These are phyloP conservation scores for Theobroma cacao DNA, from an alignment of 345 rosid genomes.

Conservation along the genomic window DNA sequence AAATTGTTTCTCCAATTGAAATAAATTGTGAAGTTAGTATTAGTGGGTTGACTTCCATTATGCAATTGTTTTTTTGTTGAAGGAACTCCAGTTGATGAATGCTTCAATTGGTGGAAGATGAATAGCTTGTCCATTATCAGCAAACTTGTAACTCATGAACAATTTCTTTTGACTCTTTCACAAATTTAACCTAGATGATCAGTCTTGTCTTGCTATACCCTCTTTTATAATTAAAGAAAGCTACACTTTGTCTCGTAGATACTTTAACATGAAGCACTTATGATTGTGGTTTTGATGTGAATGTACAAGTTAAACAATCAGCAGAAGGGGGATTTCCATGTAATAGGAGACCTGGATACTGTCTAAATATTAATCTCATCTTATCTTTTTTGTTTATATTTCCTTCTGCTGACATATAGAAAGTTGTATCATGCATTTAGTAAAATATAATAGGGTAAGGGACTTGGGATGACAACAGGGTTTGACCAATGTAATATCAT, in stretches of 20 bases:
- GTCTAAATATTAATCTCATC: not conserved
- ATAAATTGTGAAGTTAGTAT: not conserved
- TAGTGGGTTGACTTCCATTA: slow-evolving; percentile 7
- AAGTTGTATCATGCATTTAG: not conserved
- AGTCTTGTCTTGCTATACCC: not conserved
- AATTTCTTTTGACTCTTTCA: not conserved
- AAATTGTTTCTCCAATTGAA: not conserved
- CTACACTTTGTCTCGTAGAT: not conserved
- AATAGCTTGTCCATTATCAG: not conserved
- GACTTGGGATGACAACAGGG: not conserved
- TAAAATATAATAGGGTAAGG: not conserved
- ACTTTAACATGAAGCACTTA: not conserved
- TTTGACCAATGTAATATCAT: not conserved
- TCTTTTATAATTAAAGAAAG: not conserved
- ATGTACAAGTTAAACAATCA: not conserved
- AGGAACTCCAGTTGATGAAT: not conserved
- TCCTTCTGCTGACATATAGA: not conserved
- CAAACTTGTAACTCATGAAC: not conserved
- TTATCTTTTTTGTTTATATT: not conserved
- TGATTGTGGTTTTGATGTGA: not conserved
- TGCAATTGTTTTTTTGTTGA: slow-evolving; percentile 1
- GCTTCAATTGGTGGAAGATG: slow-evolving; percentile 16
- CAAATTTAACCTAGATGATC: not conserved
- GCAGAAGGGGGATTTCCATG: not conserved
- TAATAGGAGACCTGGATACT: not conserved